Conservation (phyloP, 805 yeast genomes). For the Cyberlindnera xylosilytica region DNA sequence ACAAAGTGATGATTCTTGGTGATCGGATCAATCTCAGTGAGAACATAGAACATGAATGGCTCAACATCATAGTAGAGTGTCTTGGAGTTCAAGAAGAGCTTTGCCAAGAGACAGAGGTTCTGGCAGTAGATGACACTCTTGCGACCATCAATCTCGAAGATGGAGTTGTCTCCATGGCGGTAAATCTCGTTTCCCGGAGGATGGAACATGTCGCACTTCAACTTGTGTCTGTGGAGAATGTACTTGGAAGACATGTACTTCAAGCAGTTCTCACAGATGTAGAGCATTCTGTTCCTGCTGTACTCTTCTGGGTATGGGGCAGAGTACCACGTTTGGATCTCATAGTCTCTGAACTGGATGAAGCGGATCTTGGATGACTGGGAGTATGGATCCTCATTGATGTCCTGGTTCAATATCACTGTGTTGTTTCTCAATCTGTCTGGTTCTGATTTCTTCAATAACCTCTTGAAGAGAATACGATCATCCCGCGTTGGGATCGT, state of each 20-base stretch:
- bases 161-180: conserved; percentile 61
- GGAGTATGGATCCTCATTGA: conserved; percentile 6
- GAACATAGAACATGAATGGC: conserved; percentile 85
- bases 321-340: conserved; percentile 87
- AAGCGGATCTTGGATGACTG: conserved; percentile 33
- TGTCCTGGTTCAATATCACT: conserved; percentile 26
- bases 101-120: conserved; percentile 84
- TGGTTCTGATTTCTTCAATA: conserved; percentile 37
- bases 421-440: conserved; percentile 37
- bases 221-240: conserved; percentile 63
- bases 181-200: conserved; percentile 96
- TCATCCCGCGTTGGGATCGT: conserved; percentile 61
- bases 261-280: conserved; percentile 81
- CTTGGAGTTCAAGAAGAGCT: conserved; percentile 84
- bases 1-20: conserved; percentile 65
- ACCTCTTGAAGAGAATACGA: conserved; percentile 43
- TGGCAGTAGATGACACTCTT: conserved; percentile 81
- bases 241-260: conserved; percentile 72
- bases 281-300: conserved; percentile 56
- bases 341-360: conserved; percentile 68
- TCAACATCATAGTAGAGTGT: conserved; percentile 93
- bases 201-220: conserved; percentile 65
- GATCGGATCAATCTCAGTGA: conserved; percentile 60
- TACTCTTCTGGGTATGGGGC: conserved; percentile 92
- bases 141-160: conserved; percentile 93